These are phyloP conservation scores for Coniella lustricola DNA, from an alignment of 2,329 filamentous ascomycete genomes.

Conservation along the genomic window DNA sequence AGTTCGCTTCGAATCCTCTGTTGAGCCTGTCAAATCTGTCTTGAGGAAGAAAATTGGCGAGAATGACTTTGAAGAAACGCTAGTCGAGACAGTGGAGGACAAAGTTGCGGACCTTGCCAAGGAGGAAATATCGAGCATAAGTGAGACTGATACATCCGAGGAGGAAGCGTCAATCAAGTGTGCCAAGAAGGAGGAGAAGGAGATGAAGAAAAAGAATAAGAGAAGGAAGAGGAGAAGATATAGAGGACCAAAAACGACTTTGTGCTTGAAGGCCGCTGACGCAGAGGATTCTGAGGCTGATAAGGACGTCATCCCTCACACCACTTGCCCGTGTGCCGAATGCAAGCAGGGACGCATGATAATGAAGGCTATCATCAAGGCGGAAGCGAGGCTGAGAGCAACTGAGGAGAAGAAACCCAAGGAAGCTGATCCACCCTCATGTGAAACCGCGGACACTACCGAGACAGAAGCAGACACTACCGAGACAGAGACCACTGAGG, in stretches of 20 bases:
- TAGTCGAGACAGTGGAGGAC: slow-evolving; percentile 19
- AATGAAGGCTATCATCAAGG: slow-evolving; percentile 17
- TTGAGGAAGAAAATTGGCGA: slow-evolving; percentile 26
- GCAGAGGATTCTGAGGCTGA: slow-evolving; percentile 12
- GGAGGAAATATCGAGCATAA: slow-evolving; percentile 11
- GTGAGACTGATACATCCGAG: slow-evolving; percentile 13
- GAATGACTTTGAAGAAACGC: slow-evolving; percentile 13
- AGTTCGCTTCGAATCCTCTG: slow-evolving; percentile 34
- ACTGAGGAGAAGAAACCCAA: slow-evolving; percentile 12
- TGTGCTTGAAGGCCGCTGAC: slow-evolving; percentile 9
- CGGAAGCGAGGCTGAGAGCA: slow-evolving; percentile 4
- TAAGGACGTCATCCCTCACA: slow-evolving; percentile 29
- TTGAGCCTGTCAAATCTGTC: slow-evolving; percentile 28
- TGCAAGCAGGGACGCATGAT: slow-evolving; percentile 24
- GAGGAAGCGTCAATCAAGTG: background rate
- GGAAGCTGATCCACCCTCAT: slow-evolving; percentile 8
- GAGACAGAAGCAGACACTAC: slow-evolving; percentile 8
- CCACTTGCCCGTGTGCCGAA: slow-evolving; percentile 28
- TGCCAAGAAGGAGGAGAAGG: slow-evolving; percentile 10
- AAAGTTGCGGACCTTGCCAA: slow-evolving; percentile 8
- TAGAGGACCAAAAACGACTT: slow-evolving; percentile 13
- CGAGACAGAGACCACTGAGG: slow-evolving; percentile 5
- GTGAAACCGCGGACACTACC: slow-evolving; percentile 1
- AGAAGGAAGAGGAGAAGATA: slow-evolving; percentile 14
- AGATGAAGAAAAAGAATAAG: slow-evolving; percentile 15